Base-by-base conservation (phyloP, 192 early-diverging fungal species). In the Thamnidium elegans region DNA sequence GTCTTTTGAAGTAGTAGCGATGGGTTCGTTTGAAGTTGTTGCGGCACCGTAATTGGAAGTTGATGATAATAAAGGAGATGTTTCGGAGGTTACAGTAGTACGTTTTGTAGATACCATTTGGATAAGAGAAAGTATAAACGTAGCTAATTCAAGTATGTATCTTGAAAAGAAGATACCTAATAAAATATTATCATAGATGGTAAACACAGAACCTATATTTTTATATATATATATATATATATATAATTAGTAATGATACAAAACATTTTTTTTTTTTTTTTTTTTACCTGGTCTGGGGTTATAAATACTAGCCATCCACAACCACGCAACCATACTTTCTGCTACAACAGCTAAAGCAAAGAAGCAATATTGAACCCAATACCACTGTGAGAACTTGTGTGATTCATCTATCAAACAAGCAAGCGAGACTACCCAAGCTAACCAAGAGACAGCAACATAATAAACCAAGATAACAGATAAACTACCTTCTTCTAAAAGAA, bases 351-450 rank as follows among this genome's bases (percentile, higher is more conserved):
- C 70, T 7, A 79, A 45, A 46, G 55, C 67, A 76, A 77, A 86
- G 48, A 85, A 86, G 7, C 42, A 44, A 75, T 81, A 81, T 39
- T 79, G 77, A 14, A 77, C 52, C 78, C 78, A 84, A 34, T 74
- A 69, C 78, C 78, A 81, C 34, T 68, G 66, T 0, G 77, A 74
- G 6, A 72, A 72, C 44, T 64, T 76, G 1, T 63, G 44, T 30
- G 67, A 48, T 44, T 81, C 82, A 45, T 69, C 23, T 13, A 67
- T 7, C 58, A 81, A 75, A 21, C 75, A 48, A 7, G 50, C 39
- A 14, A 81, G n/a, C 32, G 70, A 69, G 4, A 78, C 44, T 3
- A 42, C 36, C 67, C 80, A 70, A n/a, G 79, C 78, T 10, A 73
- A 30, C 31, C 68, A 69, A 3, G 70, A 84, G 17, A 62, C 31